phyloP scores from a whole-genome alignment of 345 rosid species.

The Ceriops zippeliana region DNA sequence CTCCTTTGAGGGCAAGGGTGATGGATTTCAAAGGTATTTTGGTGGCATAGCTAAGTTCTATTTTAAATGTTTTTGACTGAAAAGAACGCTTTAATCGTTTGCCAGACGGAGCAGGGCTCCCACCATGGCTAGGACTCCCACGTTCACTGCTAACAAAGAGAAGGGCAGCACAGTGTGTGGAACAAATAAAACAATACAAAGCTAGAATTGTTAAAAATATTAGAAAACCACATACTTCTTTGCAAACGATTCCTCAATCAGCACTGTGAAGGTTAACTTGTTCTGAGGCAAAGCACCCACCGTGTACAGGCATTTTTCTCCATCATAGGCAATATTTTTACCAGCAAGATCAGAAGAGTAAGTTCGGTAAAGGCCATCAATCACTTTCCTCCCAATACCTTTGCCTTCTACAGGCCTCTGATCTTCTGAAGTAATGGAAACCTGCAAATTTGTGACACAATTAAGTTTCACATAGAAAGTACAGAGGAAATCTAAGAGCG shows the following conservation, averaged over 20 bases:
- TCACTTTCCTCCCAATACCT: constrained; percentile 65
- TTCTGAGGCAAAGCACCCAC: constrained; percentile 73
- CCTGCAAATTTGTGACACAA: constrained; percentile 40
- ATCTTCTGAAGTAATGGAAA: constrained; percentile 57
- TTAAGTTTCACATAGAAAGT: constrained; percentile 8
- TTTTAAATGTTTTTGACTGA: constrained; percentile 49
- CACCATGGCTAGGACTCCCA: constrained; percentile 30
- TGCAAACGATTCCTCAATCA: constrained; percentile 60
- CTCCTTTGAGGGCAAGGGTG: constrained; percentile 45
- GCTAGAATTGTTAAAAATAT: constrained; percentile 6
- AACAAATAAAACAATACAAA: not conserved
- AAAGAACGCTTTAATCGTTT: constrained; percentile 61
- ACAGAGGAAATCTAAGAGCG: constrained; percentile 7
- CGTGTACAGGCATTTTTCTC: constrained; percentile 67
- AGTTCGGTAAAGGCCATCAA: constrained; percentile 61
- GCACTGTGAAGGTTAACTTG: constrained; percentile 53
- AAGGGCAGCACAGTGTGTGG: constrained; percentile 11
- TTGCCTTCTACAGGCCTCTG: constrained; percentile 48
- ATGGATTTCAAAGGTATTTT: constrained; percentile 56
- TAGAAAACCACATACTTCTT: constrained; percentile 38
- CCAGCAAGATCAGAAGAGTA: constrained; percentile 58
- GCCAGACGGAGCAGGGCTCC: constrained; percentile 30
- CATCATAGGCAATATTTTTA: constrained; percentile 75
- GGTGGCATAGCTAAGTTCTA: constrained; percentile 55
- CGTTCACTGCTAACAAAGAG: constrained; percentile 25